These are phyloP conservation scores for Pseudogymnoascus pannorum DNA, from an alignment of 2,329 filamentous ascomycete genomes.

Conservation along the genomic window DNA sequence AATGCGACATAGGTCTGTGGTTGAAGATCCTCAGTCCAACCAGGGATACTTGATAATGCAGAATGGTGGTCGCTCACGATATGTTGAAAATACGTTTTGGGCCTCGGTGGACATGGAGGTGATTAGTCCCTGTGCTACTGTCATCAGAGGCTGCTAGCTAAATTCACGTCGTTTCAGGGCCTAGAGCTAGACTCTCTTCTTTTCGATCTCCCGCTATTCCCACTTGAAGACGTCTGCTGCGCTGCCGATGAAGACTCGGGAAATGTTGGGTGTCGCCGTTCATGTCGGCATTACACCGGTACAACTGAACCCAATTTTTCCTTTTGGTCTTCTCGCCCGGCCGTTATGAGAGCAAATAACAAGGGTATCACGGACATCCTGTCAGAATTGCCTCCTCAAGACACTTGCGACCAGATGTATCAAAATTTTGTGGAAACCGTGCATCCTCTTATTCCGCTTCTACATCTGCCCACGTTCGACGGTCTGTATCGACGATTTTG, in stretches of 20 bases:
- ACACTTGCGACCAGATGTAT: slow-evolving; percentile 7
- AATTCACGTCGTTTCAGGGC: neutral
- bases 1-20: neutral
- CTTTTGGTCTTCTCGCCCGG: slow-evolving; percentile 33
- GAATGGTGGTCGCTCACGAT: slow-evolving; percentile 50
- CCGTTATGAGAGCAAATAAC: neutral
- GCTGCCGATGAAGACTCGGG: slow-evolving; percentile 38
- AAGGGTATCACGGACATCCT: neutral
- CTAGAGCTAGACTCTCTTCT: slow-evolving; percentile 4
- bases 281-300: slow-evolving; percentile 19
- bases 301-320: slow-evolving; percentile 34
- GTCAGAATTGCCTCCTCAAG: neutral
- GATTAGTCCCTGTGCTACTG: slow-evolving; percentile 17
- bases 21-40: neutral
- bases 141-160: neutral
- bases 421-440: slow-evolving; percentile 5
- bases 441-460: slow-evolving; percentile 4
- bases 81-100: slow-evolving; percentile 70
- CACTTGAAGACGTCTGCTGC: neutral
- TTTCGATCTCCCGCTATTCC: slow-evolving; percentile 3
- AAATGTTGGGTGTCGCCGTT: slow-evolving; percentile 36
- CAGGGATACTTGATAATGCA: slow-evolving; percentile 9
- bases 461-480: slow-evolving; percentile 8
- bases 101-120: slow-evolving; percentile 66
- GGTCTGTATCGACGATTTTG: neutral